Evolutionary conservation across 495 filamentous ascomycete species (phyloP), one percentile per base, ranked within the genome.

Genomic region (Podospora pseudopauciseta): DNA sequence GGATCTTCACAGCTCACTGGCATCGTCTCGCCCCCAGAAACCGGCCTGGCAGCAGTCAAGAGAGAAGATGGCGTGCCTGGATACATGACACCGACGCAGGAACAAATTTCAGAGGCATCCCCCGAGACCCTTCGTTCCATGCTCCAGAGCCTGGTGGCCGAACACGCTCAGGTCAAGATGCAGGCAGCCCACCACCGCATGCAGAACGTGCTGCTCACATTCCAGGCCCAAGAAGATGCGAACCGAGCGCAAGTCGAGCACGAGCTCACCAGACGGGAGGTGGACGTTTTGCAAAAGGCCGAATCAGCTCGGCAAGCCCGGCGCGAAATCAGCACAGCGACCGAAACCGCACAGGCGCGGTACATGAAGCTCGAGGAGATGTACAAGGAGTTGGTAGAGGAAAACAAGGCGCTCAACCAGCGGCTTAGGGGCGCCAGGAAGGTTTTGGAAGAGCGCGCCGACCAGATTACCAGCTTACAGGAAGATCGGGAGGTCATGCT

Each of bases 231-330:
- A 32, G 94, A 97, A 76, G 90, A 93, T 27, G 85, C 91, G 4
- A 94, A 96, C 76, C 87, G 93, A 53, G 92, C 94, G 67, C 91
- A 88, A 49, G 95, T 98, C 13, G 95, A 99, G 78, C 92, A 96
- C 67, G 91, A 96, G 61, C 92, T 98, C 81, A 91, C 90, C n/a
- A 88, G 90, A 66, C 86, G 91, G 39, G 96, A 99, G 77, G 91
- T 97, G 6, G 90, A 97, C 68, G 92, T 94, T 11, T 80, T 99
- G 23, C 91, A 93, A 70, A 85, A 82, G 64, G 86, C 83, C 19
- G 83, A 87, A 69, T 76, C 80, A 68, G 74, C 82, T 19, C 84
- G 85, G 9, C 84, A 83, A 55, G 78, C 82, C 53, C 75, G 79
- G 63, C 76, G 79, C 11, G 82, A 84, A 27, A 74, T 83, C 39